A percentile compares a stretch with the other conserved stretches of the same genome.
Evolutionary conservation across 495 filamentous ascomycete genomes (phyloP).

Genomic region (Daldinia grandis): DNA sequence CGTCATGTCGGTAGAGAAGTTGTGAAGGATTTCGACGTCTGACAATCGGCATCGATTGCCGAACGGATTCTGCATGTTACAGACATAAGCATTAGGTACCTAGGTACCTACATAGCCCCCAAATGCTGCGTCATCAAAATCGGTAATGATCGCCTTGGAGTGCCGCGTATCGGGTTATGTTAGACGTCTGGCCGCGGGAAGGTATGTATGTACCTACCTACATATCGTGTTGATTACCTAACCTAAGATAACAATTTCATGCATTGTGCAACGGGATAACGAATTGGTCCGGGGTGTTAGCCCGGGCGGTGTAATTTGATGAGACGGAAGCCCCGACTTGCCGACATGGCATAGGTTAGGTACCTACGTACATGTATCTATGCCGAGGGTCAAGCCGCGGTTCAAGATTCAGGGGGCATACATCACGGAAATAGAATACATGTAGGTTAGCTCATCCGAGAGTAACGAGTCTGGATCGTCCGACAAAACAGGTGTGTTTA

Average conservation of each 20-base stretch:
- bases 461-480: neutral
- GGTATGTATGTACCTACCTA: too few species aligned
- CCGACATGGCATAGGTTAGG: constrained; percentile 5
- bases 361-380: neutral
- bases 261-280: constrained; percentile 12
- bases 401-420: neutral
- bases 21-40: neutral
- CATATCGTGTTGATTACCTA: neutral
- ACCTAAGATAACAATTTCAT: neutral
- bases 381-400: neutral
- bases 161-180: neutral
- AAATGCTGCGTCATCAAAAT: neutral
- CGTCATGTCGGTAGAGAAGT: neutral
- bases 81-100: too few species aligned
- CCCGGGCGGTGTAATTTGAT: constrained; percentile 22
- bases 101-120: neutral
- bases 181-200: neutral
- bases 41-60: neutral
- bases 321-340: constrained; percentile 10
- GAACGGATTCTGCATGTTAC: neutral
- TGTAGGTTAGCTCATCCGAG: neutral
- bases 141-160: neutral
- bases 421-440: neutral
- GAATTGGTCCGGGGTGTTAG: constrained; percentile 25
- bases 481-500: neutral